phyloP scores from a whole-genome alignment of 176 grass and related monocot genomes.

The Dactylis glomerata region DNA sequence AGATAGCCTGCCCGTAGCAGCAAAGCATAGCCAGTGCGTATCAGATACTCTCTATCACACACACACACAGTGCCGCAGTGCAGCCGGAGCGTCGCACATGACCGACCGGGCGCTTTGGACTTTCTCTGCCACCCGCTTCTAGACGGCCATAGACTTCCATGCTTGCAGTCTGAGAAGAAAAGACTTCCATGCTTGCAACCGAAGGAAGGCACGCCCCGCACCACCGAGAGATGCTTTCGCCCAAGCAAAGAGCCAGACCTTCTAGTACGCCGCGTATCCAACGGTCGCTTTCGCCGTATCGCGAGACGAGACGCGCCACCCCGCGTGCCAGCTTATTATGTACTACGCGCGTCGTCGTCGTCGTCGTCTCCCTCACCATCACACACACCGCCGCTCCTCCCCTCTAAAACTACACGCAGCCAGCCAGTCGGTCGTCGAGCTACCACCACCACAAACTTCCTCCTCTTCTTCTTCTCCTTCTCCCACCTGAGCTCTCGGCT shows the following conservation, averaged over 20 bases:
- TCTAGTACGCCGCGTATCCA: background rate
- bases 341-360: background rate
- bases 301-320: background rate
- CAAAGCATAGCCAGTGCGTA: no score
- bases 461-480: background rate
- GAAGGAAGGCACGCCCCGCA: constrained; percentile 21
- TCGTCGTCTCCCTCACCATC: background rate
- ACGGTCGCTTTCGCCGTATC: background rate
- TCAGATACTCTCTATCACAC: background rate
- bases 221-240: background rate
- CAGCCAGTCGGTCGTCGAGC: background rate
- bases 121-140: background rate
- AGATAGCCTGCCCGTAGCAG: no score
- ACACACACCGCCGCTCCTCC: background rate
- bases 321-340: background rate
- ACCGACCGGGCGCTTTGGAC: background rate
- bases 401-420: background rate
- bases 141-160: background rate
- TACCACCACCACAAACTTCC: background rate
- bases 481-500: no score
- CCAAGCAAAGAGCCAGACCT: background rate
- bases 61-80: background rate
- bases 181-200: constrained; percentile 19
- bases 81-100: background rate
- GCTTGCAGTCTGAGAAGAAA: background rate